Percentiles rank a stretch among this genome's conserved stretches.
phyloP scores from a whole-genome alignment of 768 basidiomycete genomes.

The Hypholoma fasciculare region DNA sequence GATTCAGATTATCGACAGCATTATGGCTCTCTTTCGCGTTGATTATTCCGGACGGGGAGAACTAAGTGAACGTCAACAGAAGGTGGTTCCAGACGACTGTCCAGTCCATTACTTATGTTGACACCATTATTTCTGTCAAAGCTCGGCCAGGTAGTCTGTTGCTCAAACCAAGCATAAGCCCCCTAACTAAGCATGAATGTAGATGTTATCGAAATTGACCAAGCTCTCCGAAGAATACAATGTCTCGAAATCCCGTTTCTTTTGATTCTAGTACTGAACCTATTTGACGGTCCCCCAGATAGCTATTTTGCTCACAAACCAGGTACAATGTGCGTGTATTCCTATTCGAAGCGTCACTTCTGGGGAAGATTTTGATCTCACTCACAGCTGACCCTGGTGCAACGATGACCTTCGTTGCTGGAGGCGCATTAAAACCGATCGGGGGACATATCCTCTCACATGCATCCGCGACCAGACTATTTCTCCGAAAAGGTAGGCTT shows the following conservation, averaged over 20 bases:
- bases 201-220: conserved; percentile 91
- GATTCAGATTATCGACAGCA: conserved; percentile 86
- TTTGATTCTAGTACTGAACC: background rate
- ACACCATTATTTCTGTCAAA: conserved; percentile 25
- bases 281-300: conserved; percentile 44
- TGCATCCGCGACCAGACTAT: conserved; percentile 86
- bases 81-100: conserved; percentile 39
- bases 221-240: conserved; percentile 94
- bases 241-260: conserved; percentile 31
- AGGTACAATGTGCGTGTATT: conserved; percentile 73
- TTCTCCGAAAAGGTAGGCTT: conserved; percentile 77
- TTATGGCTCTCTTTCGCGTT: conserved; percentile 95
- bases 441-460: conserved; percentile 88
- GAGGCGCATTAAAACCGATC: conserved; percentile 89
- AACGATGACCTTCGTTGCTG: conserved; percentile 93
- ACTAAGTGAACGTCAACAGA: conserved; percentile 91
- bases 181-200: background rate
- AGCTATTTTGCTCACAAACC: conserved; percentile 86
- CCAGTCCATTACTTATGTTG: background rate
- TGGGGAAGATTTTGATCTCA: background rate
- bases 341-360: background rate
- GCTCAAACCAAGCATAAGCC: background rate
- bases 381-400: conserved; percentile 87
- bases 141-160: conserved; percentile 72
- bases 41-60: conserved; percentile 95